Base-by-base conservation (phyloP, 179 eudicot species). In the Amaranthus tricolor region DNA sequence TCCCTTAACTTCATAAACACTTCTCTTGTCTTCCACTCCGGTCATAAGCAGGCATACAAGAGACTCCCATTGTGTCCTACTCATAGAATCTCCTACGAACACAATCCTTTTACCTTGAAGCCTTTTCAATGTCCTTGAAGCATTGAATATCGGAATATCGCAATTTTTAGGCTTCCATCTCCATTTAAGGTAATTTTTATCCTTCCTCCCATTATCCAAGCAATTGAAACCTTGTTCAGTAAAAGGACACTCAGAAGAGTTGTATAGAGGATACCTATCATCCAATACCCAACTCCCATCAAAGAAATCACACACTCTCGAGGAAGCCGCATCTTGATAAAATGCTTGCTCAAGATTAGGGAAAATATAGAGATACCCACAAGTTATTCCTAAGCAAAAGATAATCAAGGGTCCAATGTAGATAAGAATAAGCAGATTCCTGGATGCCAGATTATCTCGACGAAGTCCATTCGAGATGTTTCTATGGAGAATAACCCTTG, bases 61-160 rank as follows among this genome's bases (percentile, higher is more conserved):
- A n/a, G 98, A 94, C 83, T 94, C 98, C 98, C 98, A 94, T 70
- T 94, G 98, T 68, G 97, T 91, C 72, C 98, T 82, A 82, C 96
- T 88, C 90, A 94, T 78, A 17, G 98, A 94, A 79, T 94, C 98
- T 12, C 98, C 98, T 50, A 94, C 94, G 77, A 94, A 94, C 44
- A 91, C 93, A 72, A 94, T 80, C 78, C 97, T 72, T 73, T 94
- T 89, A 59, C 91, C 89, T 2, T 86, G 83, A 75, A 91, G 89
- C 82, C 51, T 84, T 64, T 86, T 87, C 84, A 91, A 81, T 66
- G 85, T 73, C 9, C 2, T 70, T 31, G 55, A 50, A 19, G 77
- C 91, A 76, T 91, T 77, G 79, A 91, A 85, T 65, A 77, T 81
- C 0, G 89, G 85, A 43, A 90, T 84, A 24, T 88, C 86, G 63